Evolutionary conservation across 2,329 filamentous ascomycete genomes (phyloP).

Genomic region (Fusarium ramigenum): DNA sequence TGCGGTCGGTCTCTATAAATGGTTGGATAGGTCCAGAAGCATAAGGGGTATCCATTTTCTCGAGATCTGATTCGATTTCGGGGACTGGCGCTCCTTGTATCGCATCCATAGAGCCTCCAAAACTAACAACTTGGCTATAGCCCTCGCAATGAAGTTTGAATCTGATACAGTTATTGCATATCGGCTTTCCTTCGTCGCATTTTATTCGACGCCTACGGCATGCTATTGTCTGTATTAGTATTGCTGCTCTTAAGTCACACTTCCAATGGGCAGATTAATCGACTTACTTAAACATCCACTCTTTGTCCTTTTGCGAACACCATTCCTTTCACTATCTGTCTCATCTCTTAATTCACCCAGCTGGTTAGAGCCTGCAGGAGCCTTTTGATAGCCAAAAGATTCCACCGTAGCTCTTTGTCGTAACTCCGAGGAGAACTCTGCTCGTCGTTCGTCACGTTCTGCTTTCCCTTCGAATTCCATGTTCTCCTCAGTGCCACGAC

Average conservation of each 20-base stretch:
- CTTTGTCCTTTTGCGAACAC: not conserved
- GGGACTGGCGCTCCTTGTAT: not conserved
- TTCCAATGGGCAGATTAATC: accelerated
- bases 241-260: not conserved
- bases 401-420: not conserved
- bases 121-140: accelerated
- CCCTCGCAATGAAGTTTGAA: not conserved
- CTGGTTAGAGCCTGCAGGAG: accelerated
- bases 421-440: not conserved
- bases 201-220: not conserved
- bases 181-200: not conserved
- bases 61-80: not conserved
- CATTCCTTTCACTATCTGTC: accelerated
- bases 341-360: not conserved
- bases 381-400: accelerated
- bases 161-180: not conserved
- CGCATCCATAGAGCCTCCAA: not conserved
- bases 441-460: not conserved
- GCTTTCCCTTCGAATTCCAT: not conserved
- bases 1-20: accelerated
- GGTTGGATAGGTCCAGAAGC: not conserved
- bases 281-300: not conserved
- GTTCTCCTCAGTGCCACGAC: accelerated
- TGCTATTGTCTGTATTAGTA: not conserved
- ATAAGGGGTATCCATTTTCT: too few relatives aligned